Conservation (phyloP, 371 early-diverging fungal genomes). For the Mucor circinelloides region DNA sequence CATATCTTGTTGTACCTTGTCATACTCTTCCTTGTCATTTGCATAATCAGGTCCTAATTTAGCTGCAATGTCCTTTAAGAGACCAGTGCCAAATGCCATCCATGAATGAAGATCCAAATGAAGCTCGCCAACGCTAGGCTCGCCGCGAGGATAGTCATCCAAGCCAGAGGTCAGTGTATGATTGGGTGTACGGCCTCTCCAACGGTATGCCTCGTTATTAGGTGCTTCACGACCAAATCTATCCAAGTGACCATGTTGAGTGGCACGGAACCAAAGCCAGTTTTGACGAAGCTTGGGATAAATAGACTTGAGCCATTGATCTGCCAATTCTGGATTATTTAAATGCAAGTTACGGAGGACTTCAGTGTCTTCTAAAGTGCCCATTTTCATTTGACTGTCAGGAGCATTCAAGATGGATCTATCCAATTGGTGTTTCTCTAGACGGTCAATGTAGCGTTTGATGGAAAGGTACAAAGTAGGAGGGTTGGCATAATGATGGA, state of each 20-base stretch:
- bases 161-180: conserved; percentile 93
- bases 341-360: conserved; percentile 55
- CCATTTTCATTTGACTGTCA: conserved; percentile 14
- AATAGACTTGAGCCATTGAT: conserved; percentile 58
- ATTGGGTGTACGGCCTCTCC: conserved; percentile 86
- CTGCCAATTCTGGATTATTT: conserved; percentile 48
- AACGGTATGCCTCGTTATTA: conserved; percentile 77
- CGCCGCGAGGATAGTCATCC: conserved; percentile 94
- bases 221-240: conserved; percentile 58
- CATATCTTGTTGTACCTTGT: conserved; percentile 50
- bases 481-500: conserved; percentile 92
- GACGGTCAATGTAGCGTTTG: conserved; percentile 57
- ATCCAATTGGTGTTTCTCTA: conserved; percentile 22
- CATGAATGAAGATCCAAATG: conserved; percentile 92
- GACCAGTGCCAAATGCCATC: conserved; percentile 81
- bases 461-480: conserved; percentile 85
- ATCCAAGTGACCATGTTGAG: conserved; percentile 74
- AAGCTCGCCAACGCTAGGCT: conserved; percentile 75
- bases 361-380: conserved; percentile 33
- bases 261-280: conserved; percentile 82
- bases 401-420: background rate
- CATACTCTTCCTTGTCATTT: conserved; percentile 57
- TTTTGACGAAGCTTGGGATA: conserved; percentile 74
- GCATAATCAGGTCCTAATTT: conserved; percentile 56
- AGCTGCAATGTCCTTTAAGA: conserved; percentile 70